Evolutionary conservation across 371 early-diverging fungal genomes (phyloP).

Genomic region (Paraphysoderma sedebokerense): DNA sequence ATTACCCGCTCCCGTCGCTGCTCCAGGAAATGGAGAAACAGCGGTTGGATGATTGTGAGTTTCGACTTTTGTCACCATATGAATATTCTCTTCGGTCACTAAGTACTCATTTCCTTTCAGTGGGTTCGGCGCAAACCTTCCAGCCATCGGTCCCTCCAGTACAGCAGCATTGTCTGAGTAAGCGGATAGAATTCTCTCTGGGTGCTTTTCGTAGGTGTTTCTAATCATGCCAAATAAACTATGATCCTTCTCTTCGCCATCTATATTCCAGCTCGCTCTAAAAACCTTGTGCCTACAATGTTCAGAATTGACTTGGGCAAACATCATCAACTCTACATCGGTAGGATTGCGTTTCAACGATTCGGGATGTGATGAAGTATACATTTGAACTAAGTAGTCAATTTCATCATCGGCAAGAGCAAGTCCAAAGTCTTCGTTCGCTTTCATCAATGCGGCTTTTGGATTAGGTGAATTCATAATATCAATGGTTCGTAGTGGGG

Average conservation of each 20-base stretch:
- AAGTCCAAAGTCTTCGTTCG: conserved; percentile 76
- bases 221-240: conserved; percentile 88
- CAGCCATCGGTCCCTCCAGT: conserved; percentile 56
- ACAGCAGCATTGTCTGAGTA: conserved; percentile 97
- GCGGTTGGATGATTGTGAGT: conserved; percentile 98
- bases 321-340: conserved; percentile 97
- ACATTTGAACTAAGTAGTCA: conserved; percentile 76
- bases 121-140: conserved; percentile 43
- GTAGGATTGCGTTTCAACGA: conserved; percentile 68
- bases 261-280: conserved; percentile 87
- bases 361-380: conserved; percentile 8
- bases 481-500: conserved; percentile 52
- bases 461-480: conserved; percentile 9
- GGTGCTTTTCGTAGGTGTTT: conserved; percentile 69
- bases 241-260: conserved; percentile 49
- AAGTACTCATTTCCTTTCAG: conserved; percentile 5
- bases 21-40: conserved; percentile 93
- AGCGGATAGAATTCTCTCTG: conserved; percentile 71
- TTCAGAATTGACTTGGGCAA: conserved; percentile 97
- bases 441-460: conserved; percentile 28
- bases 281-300: conserved; percentile 98
- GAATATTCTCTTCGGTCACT: conserved; percentile 35
- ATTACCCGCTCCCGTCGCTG: conserved; percentile 76
- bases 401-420: conserved; percentile 90
- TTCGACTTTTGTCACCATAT: conserved; percentile 89